These are phyloP conservation scores for Cladorrhinum sp. DNA, from an alignment of 2,329 filamentous ascomycete species.

Conservation along the genomic window DNA sequence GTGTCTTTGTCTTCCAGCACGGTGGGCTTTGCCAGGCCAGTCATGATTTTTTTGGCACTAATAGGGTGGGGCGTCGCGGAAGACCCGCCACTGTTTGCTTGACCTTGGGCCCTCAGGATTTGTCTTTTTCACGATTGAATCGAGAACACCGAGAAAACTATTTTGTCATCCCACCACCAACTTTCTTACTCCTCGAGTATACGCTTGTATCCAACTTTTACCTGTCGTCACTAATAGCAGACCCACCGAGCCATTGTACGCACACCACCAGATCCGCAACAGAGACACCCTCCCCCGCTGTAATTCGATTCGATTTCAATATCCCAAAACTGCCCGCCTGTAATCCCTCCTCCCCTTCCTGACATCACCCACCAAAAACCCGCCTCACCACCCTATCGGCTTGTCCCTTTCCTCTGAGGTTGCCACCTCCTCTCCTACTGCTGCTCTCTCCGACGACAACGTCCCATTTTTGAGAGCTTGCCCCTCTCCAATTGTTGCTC, in stretches of 20 bases:
- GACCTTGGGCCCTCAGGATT: conserved; percentile 25
- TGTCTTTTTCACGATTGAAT: conserved; percentile 28
- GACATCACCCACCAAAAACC: conserved; percentile 18
- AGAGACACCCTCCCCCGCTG: not conserved
- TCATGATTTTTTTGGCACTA: conserved; percentile 21
- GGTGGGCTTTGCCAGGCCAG: conserved; percentile 17
- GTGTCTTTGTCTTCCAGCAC: not conserved
- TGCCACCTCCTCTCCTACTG: not conserved
- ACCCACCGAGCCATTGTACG: not conserved
- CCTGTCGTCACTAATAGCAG: not conserved
- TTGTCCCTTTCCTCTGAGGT: not conserved
- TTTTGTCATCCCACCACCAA: conserved; percentile 15
- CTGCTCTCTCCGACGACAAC: conserved; percentile 7
- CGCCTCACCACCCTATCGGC: conserved; percentile 1
- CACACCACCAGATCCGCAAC: not conserved
- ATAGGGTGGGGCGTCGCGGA: conserved; percentile 19
- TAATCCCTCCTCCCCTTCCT: conserved; percentile 13
- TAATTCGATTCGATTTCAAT: conserved; percentile 1
- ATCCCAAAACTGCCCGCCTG: not conserved
- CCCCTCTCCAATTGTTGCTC: conserved; percentile 4
- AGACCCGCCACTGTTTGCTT: conserved; percentile 27
- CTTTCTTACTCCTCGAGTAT: conserved; percentile 9
- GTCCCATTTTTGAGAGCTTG: not conserved
- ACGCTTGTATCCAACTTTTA: not conserved
- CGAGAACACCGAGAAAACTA: conserved; percentile 18